These are phyloP conservation scores for Cercospora zeina DNA, from an alignment of 2,329 filamentous ascomycete species.

Conservation along the genomic window DNA sequence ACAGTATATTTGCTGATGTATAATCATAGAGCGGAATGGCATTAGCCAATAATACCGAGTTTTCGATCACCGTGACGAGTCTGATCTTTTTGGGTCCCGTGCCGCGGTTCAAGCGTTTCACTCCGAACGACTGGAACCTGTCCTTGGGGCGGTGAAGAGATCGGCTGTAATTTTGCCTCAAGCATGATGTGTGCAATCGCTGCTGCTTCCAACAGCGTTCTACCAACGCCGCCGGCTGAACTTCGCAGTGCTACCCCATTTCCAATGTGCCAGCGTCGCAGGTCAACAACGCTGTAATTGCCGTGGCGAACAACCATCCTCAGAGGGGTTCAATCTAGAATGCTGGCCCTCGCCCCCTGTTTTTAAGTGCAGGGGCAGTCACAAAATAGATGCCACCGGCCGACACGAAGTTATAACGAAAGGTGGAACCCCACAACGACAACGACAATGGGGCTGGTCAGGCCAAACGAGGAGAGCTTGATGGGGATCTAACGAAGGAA, in stretches of 20 bases:
- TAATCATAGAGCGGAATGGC: conserved; percentile 1
- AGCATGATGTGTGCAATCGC: too few species aligned
- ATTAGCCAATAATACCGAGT: background rate
- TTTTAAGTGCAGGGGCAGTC: background rate
- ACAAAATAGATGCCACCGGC: background rate
- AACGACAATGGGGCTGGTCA: too few species aligned
- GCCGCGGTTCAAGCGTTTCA: background rate
- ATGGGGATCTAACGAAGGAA: too few species aligned
- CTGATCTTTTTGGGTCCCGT: background rate
- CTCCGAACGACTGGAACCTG: background rate
- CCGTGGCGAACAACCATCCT: too few species aligned
- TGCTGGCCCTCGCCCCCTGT: background rate
- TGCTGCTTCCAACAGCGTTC: too few species aligned
- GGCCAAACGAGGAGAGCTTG: too few species aligned
- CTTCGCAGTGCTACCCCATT: background rate
- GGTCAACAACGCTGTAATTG: too few species aligned
- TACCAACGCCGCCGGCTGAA: background rate
- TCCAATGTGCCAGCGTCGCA: too few species aligned
- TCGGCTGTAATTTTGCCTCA: too few species aligned
- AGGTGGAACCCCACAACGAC: too few species aligned
- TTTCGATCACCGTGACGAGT: background rate
- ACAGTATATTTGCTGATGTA: conserved; percentile 8
- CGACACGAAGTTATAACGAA: background rate
- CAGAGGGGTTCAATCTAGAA: background rate
- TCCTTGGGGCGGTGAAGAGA: background rate